Percentiles rank a stretch among this genome's conserved stretches.
These are phyloP conservation scores for Aplosporella prunicola DNA, from an alignment of 2,329 filamentous ascomycete species.

Conservation along the genomic window DNA sequence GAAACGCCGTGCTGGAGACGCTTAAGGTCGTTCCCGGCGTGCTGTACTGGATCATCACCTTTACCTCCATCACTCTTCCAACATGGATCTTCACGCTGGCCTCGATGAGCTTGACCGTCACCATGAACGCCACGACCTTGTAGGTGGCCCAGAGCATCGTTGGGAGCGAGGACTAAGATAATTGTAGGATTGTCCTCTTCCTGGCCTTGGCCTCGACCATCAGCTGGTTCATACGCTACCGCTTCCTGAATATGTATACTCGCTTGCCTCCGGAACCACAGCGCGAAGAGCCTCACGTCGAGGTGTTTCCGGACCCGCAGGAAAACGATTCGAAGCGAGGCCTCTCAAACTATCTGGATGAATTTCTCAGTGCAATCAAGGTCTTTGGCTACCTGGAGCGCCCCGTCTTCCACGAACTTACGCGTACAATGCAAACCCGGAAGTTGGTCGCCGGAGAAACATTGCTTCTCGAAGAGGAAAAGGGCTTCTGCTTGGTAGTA, in stretches of 20 bases:
- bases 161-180: conserved; percentile 20
- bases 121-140: conserved; percentile 97
- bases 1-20: conserved; percentile 40
- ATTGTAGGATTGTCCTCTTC: conserved; percentile 50
- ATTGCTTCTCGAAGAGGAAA: conserved; percentile 88
- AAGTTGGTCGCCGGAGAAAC: conserved; percentile 96
- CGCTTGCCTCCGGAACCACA: conserved; percentile 88
- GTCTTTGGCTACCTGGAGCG: conserved; percentile 96
- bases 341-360: conserved; percentile 90
- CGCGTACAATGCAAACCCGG: conserved; percentile 93
- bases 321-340: conserved; percentile 85
- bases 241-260: conserved; percentile 95
- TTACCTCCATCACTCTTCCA: conserved; percentile 80
- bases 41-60: conserved; percentile 71
- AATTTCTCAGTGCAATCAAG: conserved; percentile 97
- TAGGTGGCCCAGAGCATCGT: conserved; percentile 36
- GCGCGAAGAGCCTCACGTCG: conserved; percentile 89
- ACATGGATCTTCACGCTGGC: conserved; percentile 83
- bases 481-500: conserved; percentile 94
- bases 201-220: conserved; percentile 69
- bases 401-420: conserved; percentile 95
- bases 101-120: conserved; percentile 89
- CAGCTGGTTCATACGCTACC: conserved; percentile 90
- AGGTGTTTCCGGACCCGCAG: conserved; percentile 87
- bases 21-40: conserved; percentile 47